Conservation (phyloP, 2,329 filamentous ascomycete species). For the Rutstroemia sp. region DNA sequence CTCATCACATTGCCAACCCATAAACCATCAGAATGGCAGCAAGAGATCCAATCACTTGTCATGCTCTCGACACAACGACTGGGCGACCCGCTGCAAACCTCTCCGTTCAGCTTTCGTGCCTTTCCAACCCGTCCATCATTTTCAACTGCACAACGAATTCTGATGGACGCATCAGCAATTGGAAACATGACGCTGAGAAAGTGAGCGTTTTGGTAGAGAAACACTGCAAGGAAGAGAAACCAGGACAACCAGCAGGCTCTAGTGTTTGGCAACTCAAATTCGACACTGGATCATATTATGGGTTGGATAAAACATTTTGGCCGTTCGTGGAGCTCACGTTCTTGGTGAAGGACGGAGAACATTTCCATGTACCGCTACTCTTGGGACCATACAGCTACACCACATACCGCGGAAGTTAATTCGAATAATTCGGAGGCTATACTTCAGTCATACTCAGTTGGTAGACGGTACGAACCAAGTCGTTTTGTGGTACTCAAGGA, state of each 20-base stretch:
- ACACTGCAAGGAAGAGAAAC: conserved; percentile 6
- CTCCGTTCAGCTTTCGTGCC: conserved; percentile 42
- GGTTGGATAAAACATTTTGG: conserved; percentile 50
- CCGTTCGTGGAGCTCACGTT: conserved; percentile 50
- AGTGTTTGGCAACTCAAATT: conserved; percentile 61
- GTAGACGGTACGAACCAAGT: background rate
- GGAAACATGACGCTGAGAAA: conserved; percentile 34
- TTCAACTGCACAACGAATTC: conserved; percentile 66
- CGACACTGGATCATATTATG: conserved; percentile 66
- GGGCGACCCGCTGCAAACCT: conserved; percentile 62
- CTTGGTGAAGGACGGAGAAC: conserved; percentile 46
- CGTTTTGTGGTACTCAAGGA: background rate
- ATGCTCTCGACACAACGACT: conserved; percentile 75
- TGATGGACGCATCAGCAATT: conserved; percentile 66
- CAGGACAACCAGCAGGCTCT: conserved; percentile 21
- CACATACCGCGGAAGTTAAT: conserved; percentile 68
- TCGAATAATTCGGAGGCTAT: conserved; percentile 28
- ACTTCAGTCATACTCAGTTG: background rate
- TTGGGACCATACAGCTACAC: conserved; percentile 75
- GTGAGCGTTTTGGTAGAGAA: conserved; percentile 12
- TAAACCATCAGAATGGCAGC: conserved; percentile 8
- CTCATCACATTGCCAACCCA: background rate
- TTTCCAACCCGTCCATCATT: conserved; percentile 28
- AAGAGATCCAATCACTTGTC: conserved; percentile 68
- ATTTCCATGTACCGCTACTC: conserved; percentile 74